Conservation (phyloP, 2,329 filamentous ascomycete species). For the Diaporthe velutina region DNA sequence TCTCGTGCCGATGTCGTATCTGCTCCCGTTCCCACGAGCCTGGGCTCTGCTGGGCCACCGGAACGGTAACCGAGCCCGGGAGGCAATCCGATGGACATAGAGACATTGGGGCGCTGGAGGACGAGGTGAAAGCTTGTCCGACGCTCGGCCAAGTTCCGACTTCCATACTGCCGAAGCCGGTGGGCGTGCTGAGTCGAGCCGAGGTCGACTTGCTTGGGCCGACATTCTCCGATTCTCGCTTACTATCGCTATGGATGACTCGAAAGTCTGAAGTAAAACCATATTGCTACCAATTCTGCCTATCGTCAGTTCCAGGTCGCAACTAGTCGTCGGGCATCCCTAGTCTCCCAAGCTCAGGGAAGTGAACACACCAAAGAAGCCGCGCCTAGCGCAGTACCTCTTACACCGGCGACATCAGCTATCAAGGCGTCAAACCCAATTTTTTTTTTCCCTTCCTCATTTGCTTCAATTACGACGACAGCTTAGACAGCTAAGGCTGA, state of each 20-base stretch:
- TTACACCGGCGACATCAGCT: slow-evolving; percentile 10
- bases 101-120: background rate
- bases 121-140: background rate
- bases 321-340: background rate
- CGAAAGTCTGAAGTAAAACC: background rate
- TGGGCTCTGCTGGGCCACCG: slow-evolving; percentile 13
- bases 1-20: slow-evolving; percentile 38
- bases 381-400: background rate
- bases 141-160: slow-evolving; percentile 34
- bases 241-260: background rate
- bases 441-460: background rate
- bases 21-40: slow-evolving; percentile 14
- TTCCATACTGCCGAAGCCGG: slow-evolving; percentile 36
- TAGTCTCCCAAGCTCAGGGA: background rate
- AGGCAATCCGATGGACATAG: slow-evolving; percentile 13
- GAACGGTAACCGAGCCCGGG: background rate
- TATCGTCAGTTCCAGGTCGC: slow-evolving; percentile 2
- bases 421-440: background rate
- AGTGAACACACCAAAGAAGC: background rate
- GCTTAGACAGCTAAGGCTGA: slow-evolving; percentile 1
- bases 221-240: slow-evolving; percentile 33
- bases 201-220: slow-evolving; percentile 32
- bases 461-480: background rate
- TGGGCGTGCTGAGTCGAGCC: slow-evolving; percentile 24
- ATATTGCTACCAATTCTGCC: slow-evolving; percentile 34